Base-by-base conservation (phyloP, 306 rosid species). In the Prinsepia uniflora region DNA sequence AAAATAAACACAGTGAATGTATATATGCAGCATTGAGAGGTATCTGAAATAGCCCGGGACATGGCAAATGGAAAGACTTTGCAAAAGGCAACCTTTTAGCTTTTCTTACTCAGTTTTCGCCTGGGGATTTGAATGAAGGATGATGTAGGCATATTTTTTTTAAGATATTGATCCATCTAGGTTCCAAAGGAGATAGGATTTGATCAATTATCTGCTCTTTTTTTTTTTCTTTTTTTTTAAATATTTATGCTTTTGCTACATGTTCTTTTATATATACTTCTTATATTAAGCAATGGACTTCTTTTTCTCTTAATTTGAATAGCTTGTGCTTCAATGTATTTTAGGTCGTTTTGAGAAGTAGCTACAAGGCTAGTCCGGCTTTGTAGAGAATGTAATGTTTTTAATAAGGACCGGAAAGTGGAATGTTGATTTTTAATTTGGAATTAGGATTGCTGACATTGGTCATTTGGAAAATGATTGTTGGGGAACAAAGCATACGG, bases 1-100 rank as follows among this genome's bases (percentile, higher is more conserved):
- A 30, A 30, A 63, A 66, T 59, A 14, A 78, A 65, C 17, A 1
- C 36, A 12, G 58, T 46, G n/a, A 15, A 17, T 11, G 0, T 10
- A 18, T 11, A 0, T 10, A 18, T 86, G 82, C 89, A 92, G 96
- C 78, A 76, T 53, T 84, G 79, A 79, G 79, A 58, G 63, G 74
- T 55, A 72, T 64, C 75, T 69, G 75, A 72, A 74, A 74, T 41
- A 39, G 65, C 76, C 80, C 68, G 45, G 71, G 52, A 77, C 60
- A 73, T 40, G 72, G 65, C 73, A 74, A 81, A 75, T 59, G 54
- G 79, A 79, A 72, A 73, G 68, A 67, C 79, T 75, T 76, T 57
- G 46, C 73, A 67, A 80, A 62, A 59, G 17, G 62, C 56, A 66
- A 78, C 74, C 80, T 81, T 71, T 40, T 71, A 71, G 80, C 78